These are phyloP conservation scores for Daedaleopsis sinensis DNA, from an alignment of 768 basidiomycete genomes.

Conservation along the genomic window DNA sequence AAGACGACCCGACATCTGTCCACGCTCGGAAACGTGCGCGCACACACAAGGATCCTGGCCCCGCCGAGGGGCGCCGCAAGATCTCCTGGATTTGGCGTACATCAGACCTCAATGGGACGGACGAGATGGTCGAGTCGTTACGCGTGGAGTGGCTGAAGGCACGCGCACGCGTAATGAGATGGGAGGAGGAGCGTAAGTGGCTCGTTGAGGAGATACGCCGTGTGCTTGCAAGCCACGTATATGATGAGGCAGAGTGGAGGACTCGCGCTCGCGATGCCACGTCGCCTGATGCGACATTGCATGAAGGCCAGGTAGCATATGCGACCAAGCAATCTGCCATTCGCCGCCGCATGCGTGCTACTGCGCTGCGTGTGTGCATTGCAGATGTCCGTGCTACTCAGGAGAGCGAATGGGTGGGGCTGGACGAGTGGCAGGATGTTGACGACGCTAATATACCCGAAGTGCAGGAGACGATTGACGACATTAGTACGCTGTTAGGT, in stretches of 20 bases:
- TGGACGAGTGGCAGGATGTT: too few relatives aligned
- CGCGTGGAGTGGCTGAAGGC: constrained; percentile 16
- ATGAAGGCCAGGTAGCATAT: not conserved
- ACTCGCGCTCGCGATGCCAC: too few relatives aligned
- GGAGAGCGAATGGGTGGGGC: too few relatives aligned
- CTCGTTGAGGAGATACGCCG: constrained; percentile 19
- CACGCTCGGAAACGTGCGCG: not conserved
- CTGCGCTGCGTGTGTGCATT: not conserved
- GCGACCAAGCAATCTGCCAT: not conserved
- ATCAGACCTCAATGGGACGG: not conserved
- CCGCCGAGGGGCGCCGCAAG: not conserved
- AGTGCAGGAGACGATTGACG: too few relatives aligned
- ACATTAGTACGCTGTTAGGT: too few relatives aligned
- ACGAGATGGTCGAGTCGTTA: not conserved
- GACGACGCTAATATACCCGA: too few relatives aligned
- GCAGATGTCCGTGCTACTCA: too few relatives aligned
- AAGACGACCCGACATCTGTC: not conserved
- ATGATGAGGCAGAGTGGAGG: not conserved
- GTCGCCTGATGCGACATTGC: not conserved
- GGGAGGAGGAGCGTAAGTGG: constrained; percentile 17
- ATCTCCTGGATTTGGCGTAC: constrained; percentile 1
- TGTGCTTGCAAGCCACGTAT: not conserved
- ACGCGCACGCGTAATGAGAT: constrained; percentile 3
- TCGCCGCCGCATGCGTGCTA: not conserved
- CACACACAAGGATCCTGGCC: not conserved